phyloP scores from a whole-genome alignment of 2,329 filamentous ascomycete species.

The Albophoma yamanashiensis region DNA sequence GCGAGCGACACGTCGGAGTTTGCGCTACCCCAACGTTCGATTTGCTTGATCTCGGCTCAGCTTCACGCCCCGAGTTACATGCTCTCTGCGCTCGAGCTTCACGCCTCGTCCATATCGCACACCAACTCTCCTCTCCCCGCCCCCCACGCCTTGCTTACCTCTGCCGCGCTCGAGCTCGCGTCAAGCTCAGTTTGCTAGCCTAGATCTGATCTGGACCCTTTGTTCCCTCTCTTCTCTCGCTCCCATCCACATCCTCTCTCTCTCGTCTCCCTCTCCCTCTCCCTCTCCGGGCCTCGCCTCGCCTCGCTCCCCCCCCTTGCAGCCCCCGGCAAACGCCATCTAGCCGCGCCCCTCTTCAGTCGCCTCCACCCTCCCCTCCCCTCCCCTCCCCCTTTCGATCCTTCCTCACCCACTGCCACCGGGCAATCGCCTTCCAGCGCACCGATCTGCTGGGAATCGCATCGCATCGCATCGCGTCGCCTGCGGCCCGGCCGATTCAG shows the following conservation, averaged over 20 bases:
- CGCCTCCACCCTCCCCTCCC: background rate
- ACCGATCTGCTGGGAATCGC: background rate
- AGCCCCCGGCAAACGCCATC: background rate
- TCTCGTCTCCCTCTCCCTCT: slow-evolving; percentile 2
- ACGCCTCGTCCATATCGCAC: background rate
- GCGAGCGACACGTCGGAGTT: background rate
- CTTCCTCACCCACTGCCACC: background rate
- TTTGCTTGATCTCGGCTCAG: background rate
- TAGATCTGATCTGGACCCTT: background rate
- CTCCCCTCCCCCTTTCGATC: background rate
- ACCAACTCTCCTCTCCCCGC: background rate
- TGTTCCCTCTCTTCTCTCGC: slow-evolving; percentile 8
- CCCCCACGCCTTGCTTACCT: background rate
- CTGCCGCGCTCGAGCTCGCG: background rate
- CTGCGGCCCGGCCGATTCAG: background rate
- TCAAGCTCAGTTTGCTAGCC: background rate
- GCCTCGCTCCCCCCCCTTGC: background rate
- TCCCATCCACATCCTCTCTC: background rate
- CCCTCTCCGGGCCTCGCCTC: background rate
- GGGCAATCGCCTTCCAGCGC: background rate
- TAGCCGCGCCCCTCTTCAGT: background rate
- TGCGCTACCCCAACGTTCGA: background rate
- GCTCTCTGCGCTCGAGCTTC: background rate
- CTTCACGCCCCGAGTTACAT: background rate
- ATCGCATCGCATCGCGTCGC: background rate